A percentile compares a stretch with the other conserved stretches of the same genome.
phyloP scores from a whole-genome alignment of 371 early-diverging fungal species.

The Rozella allomycis region DNA sequence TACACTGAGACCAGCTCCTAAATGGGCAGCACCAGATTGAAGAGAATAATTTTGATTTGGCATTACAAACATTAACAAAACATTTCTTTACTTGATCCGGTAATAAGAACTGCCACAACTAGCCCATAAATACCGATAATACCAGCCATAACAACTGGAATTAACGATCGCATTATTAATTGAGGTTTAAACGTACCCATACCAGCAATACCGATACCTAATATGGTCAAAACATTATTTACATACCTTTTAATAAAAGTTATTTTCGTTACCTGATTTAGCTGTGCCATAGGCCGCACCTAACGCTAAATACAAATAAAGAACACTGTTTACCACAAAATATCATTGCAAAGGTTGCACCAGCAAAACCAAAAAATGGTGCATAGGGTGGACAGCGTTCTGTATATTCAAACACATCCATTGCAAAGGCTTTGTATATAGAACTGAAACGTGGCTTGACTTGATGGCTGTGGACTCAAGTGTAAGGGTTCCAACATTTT shows the following conservation, averaged over 20 bases:
- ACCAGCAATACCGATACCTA: not conserved
- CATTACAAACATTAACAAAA: too few species aligned
- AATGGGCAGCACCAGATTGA: not conserved
- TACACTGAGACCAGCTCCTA: not conserved
- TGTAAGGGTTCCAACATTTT: too few species aligned
- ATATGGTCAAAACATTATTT: too few species aligned
- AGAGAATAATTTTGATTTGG: not conserved
- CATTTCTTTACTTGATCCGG: not conserved
- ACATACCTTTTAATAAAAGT: too few species aligned
- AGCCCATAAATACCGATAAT: constrained; percentile 1
- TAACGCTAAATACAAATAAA: too few species aligned
- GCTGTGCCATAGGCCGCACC: too few species aligned
- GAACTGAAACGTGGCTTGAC: too few species aligned
- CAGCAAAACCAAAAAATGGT: constrained; percentile 45
- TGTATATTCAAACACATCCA: too few species aligned
- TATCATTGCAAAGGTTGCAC: constrained; percentile 37
- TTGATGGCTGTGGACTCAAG: too few species aligned
- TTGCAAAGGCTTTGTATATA: too few species aligned
- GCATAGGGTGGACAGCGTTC: too few species aligned
- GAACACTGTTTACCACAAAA: constrained; percentile 13
- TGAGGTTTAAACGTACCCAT: not conserved
- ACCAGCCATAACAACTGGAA: not conserved
- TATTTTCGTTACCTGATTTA: too few species aligned
- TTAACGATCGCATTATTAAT: not conserved
- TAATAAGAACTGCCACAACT: constrained; percentile 1